Evolutionary conservation across 768 basidiomycete genomes (phyloP).

Genomic region (Mycena amicta): DNA sequence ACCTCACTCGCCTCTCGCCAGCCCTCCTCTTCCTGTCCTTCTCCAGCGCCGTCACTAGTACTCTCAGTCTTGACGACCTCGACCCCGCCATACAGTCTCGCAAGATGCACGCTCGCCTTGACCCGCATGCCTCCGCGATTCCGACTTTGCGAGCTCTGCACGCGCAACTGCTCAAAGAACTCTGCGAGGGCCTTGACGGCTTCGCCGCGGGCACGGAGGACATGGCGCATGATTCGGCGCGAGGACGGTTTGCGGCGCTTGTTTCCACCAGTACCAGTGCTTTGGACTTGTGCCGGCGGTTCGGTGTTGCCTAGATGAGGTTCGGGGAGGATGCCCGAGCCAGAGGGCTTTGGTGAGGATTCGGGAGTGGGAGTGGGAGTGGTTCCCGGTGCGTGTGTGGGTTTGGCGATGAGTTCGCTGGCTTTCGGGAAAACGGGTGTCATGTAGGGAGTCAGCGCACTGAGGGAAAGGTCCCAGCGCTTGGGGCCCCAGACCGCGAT

Average conservation of each 20-base stretch:
- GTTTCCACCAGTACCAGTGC: too few species aligned
- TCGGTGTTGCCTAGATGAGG: slow-evolving; percentile 15
- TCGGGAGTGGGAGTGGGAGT: slow-evolving; percentile 30
- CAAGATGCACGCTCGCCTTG: slow-evolving; percentile 50
- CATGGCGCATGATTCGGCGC: slow-evolving; percentile 84
- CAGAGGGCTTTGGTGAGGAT: too few species aligned
- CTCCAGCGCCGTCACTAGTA: slow-evolving; percentile 28
- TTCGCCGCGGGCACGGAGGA: slow-evolving; percentile 82
- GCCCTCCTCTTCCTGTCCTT: slow-evolving; percentile 37
- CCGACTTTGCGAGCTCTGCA: slow-evolving; percentile 32
- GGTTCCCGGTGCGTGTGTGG: too few species aligned
- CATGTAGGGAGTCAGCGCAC: slow-evolving; percentile 75
- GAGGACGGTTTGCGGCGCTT: slow-evolving; percentile 61
- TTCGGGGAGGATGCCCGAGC: slow-evolving; percentile 22
- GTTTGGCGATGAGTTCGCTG: slow-evolving; percentile 77
- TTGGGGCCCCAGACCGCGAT: slow-evolving; percentile 93
- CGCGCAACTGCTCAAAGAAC: slow-evolving; percentile 64
- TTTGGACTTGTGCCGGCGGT: slow-evolving; percentile 25
- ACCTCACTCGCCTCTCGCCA: slow-evolving; percentile 76
- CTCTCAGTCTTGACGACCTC: slow-evolving; percentile 34
- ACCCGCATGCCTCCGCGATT: slow-evolving; percentile 41
- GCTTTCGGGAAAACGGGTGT: slow-evolving; percentile 65
- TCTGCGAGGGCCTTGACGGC: slow-evolving; percentile 75
- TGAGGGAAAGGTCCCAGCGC: slow-evolving; percentile 75
- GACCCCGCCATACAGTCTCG: slow-evolving; percentile 50